Evolutionary conservation across 345 rosid genomes (phyloP).

Genomic region (Kandelia obovata): DNA sequence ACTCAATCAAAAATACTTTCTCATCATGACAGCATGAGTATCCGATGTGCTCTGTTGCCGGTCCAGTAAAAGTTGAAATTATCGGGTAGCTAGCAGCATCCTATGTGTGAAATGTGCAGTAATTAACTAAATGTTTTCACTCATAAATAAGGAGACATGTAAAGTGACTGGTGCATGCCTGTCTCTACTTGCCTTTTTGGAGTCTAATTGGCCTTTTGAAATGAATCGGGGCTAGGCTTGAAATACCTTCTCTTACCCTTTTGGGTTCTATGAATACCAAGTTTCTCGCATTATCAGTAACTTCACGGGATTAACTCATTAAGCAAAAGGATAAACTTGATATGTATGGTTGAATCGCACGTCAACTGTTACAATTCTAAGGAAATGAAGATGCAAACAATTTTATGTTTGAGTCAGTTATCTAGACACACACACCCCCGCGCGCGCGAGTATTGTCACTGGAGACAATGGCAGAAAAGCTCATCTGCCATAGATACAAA

Average conservation of each 20-base stretch:
- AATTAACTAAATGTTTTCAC: neutral
- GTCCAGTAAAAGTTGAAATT: neutral
- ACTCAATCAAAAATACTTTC: neutral
- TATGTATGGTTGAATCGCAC: no score
- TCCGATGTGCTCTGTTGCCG: conserved; percentile 11
- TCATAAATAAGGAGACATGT: no score
- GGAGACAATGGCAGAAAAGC: no score
- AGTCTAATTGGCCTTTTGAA: neutral
- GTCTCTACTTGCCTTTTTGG: conserved; percentile 14
- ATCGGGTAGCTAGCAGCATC: conserved; percentile 4
- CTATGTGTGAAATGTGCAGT: neutral
- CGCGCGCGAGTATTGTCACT: no score
- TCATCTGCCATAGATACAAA: conserved; percentile 5
- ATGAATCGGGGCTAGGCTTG: neutral
- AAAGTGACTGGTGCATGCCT: neutral
- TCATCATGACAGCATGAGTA: neutral
- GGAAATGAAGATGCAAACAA: no score
- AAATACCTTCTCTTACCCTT: neutral
- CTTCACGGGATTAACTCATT: no score
- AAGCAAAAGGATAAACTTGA: no score
- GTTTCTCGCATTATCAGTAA: no score
- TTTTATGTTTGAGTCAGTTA: no score
- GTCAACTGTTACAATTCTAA: no score
- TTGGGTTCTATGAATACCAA: no score
- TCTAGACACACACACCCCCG: no score